Evolutionary conservation across 1,139 yeast species (phyloP), one percentile per base, ranked within the genome.

Genomic region (Pichia sp.): DNA sequence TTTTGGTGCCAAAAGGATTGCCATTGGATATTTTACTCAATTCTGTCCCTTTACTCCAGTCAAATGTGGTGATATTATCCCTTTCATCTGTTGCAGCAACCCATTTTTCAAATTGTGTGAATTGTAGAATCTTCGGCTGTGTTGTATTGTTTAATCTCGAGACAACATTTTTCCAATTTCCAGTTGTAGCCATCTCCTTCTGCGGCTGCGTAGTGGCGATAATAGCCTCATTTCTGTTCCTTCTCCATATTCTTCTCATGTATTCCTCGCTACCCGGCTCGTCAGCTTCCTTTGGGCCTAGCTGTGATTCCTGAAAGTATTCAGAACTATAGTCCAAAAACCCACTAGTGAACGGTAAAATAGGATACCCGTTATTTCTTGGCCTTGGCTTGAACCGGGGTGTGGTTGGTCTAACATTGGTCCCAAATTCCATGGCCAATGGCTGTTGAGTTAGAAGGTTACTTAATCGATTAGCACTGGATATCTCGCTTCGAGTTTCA

Each of bases 231-330:
- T 93, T 93, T 61, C 99, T 78, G 64, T 87, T 87, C 60, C 95
- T 78, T 62, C 97, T 79, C 98, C 98, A 93, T 38, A 88, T 73
- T 57, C 96, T 77, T 62, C 83, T 85, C 40, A 88, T 83, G 64
- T 90, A 89, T 59, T 90, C 93, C 58, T 85, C 82, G 55, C 96
- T 88, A 0, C 98, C 99, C 0, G 97, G 96, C 67, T 92, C 97
- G 63, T 93, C 98, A 19, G 84, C 75, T 64, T 93, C 98, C 56
- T 83, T 81, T 59, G 83, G 84, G 16, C 90, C 84, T 87, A 93
- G 87, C 67, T 93, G 98, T 0, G 99, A 98, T 66, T 92, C 98
- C 66, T 92, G 97, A 72, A 92, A 93, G 67, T 90, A 92, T 67
- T 93, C 99, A 60, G 88, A 77, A 64, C 93, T 83, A 75, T 90